phyloP scores from a whole-genome alignment of 176 grass and related monocot species.

The Phyllostachys edulis region DNA sequence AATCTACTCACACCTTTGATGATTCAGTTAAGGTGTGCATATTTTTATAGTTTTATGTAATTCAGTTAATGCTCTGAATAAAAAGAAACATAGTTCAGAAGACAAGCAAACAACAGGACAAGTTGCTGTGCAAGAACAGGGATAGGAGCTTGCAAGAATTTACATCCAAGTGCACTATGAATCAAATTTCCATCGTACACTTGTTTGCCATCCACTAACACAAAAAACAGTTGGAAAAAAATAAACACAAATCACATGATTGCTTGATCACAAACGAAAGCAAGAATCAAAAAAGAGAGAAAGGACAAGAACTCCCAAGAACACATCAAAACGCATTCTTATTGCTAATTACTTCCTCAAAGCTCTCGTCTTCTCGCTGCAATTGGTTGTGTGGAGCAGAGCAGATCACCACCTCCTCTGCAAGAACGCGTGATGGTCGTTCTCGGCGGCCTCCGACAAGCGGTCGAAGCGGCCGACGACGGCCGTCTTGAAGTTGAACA shows the following conservation, averaged over 20 bases:
- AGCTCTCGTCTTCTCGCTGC: constrained; percentile 26
- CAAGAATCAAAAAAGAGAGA: background rate
- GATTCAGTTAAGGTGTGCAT: background rate
- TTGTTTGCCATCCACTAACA: constrained; percentile 23
- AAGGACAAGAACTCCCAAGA: constrained; percentile 44
- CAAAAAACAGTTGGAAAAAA: background rate
- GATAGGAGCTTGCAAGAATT: constrained; percentile 23
- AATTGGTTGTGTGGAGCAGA: background rate
- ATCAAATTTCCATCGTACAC: constrained; percentile 35
- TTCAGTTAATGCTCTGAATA: background rate
- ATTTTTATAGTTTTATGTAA: background rate
- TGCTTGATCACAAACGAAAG: constrained; percentile 16
- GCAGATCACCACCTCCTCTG: constrained; percentile 63
- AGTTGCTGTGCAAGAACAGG: background rate
- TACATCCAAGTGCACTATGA: constrained; percentile 52
- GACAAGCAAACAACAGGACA: background rate
- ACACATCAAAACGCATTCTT: constrained; percentile 51
- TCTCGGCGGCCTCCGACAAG: constrained; percentile 37
- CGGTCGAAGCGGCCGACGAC: constrained; percentile 73
- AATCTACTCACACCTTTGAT: background rate
- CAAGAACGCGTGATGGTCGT: constrained; percentile 52
- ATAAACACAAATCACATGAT: background rate
- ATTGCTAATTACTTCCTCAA: constrained; percentile 44
- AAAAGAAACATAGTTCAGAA: background rate
- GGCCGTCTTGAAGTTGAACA: constrained; percentile 79